Base-by-base conservation (phyloP, 192 early-diverging fungal species). In the Mortierella antarctica region DNA sequence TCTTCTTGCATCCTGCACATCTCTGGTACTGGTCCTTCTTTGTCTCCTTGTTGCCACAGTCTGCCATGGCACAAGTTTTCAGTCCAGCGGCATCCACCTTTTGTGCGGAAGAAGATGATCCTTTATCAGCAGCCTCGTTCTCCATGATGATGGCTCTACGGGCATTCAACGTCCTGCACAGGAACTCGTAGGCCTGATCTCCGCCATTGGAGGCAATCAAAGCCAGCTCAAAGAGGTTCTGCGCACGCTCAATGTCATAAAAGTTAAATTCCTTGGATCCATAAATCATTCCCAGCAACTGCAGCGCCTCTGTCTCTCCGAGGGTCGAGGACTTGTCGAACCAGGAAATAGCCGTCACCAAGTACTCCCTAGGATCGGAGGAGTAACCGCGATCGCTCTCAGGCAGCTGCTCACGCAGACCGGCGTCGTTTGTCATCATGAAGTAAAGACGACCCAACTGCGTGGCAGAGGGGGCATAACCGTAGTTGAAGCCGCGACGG, bases 271-370 rank as follows among this genome's bases (percentile, higher is more conserved):
- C 85, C 65, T 83, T 78, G 52, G 81, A 83, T 45, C 85, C 87
- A 60, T 85, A 88, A 42, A 88, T 86, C 71, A 88, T 82, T 5
- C 87, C 87, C 60, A 88, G 42, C 47, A 86, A 77, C 66, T 83
- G 71, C 62, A 88, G 62, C 18, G 87, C 74, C 46, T 88, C 87
- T 13, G 71, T 75, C 47, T 88, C 87, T 21, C 66, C 50, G 5
- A 80, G 45, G 10, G 65, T 65, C 4, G 71, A 60, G 13, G 77
- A 63, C 70, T 80, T 65, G 65, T 80, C 56, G 56, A 80, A 68
- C 60, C 55, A 72, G 7, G 77, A 71, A 48, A 80, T 62, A 11
- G 77, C 86, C 17, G 82, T 80, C n/a, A 82, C 59, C 45, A 87
- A 69, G 54, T 83, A 84, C 31, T 87, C 86, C 41, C 54, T 46